Evolutionary conservation across 176 grass and related monocot genomes (phyloP), one percentile per base, ranked within the genome.

Genomic region (Dendrocalamus sinicus): DNA sequence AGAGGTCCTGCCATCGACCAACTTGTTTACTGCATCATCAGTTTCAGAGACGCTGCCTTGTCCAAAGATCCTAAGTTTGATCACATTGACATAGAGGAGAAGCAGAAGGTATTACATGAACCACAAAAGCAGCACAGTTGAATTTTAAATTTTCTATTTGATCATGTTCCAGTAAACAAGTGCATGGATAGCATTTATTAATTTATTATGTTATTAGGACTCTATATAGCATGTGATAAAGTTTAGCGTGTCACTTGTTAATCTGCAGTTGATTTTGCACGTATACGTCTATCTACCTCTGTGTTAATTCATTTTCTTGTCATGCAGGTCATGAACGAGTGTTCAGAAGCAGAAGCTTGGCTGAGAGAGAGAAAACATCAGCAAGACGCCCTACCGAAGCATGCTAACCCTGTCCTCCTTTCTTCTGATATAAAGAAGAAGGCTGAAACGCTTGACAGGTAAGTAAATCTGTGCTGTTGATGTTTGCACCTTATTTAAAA

Each of bases 11-110:
- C 90, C 13, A 58, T 91, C 68, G 85, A 88, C 44, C 92, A 94
- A 91, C 85, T 96, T 51, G 22, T 51, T 30, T 92, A 95, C 59
- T 96, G 92, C 62, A 99, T 99, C 79, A 89, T 74, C 73, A 99
- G 93, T 82, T 96, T 96, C 57, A 94, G 90, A 88, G 94, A 96
- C 24, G 94, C 92, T 47, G 94, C 92, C 11, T 85, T 91, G 51
- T 96, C 97, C 22, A 91, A 80, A 53, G 97, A 96, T 72, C 89
- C 81, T 0, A 99, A 89, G 84, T 99, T 90, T 85, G 97, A 99
- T 47, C 94, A 96, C 87, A 94, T 99, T 20, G 94, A 96, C 39
- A 22, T 96, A 22, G 86, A 76, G 72, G 97, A 99, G 46, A 96
- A 99, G 68, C 94, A 99, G 43, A 99, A 99, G 94, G 97, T 96